These are phyloP conservation scores for Suhomyces faveliae DNA, from an alignment of 805 yeast species.

Conservation along the genomic window DNA sequence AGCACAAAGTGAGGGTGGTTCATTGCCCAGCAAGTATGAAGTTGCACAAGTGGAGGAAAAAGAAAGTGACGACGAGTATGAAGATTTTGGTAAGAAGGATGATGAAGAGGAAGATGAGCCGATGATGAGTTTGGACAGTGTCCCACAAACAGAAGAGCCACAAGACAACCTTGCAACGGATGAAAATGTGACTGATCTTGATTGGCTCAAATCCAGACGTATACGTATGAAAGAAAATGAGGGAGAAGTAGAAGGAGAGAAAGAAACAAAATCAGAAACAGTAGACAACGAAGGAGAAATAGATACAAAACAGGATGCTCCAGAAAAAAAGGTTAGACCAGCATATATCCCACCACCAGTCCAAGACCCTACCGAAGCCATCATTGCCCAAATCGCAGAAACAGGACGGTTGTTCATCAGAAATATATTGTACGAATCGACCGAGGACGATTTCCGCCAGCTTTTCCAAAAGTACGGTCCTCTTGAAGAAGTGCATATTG, in stretches of 20 bases:
- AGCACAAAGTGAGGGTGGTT: constrained; percentile 20
- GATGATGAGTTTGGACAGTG: constrained; percentile 43
- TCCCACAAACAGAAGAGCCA: constrained; percentile 12
- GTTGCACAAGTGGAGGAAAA: constrained; percentile 41
- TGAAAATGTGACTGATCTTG: constrained; percentile 66
- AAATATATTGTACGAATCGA: constrained; percentile 75
- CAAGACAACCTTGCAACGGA: constrained; percentile 41
- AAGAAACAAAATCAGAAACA: not conserved
- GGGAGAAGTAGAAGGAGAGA: constrained; percentile 20
- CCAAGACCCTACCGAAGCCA: constrained; percentile 44
- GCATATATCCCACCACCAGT: constrained; percentile 12
- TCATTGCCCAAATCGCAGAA: constrained; percentile 50
- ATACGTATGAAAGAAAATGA: constrained; percentile 57
- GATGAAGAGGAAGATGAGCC: constrained; percentile 47
- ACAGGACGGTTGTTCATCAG: constrained; percentile 87
- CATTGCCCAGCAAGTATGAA: constrained; percentile 18
- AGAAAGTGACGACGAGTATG: constrained; percentile 55
- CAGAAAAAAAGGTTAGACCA: not conserved
- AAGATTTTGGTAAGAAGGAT: constrained; percentile 36
- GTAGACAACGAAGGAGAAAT: constrained; percentile 10
- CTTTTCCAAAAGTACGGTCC: constrained; percentile 69
- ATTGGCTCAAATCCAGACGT: constrained; percentile 81
- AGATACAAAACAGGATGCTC: not conserved
- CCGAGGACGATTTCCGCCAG: constrained; percentile 71
- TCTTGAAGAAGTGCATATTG: constrained; percentile 86